Evolutionary conservation across 345 rosid species (phyloP), one percentile per base, ranked within the genome.

Genomic region (Euphorbia lathyris): DNA sequence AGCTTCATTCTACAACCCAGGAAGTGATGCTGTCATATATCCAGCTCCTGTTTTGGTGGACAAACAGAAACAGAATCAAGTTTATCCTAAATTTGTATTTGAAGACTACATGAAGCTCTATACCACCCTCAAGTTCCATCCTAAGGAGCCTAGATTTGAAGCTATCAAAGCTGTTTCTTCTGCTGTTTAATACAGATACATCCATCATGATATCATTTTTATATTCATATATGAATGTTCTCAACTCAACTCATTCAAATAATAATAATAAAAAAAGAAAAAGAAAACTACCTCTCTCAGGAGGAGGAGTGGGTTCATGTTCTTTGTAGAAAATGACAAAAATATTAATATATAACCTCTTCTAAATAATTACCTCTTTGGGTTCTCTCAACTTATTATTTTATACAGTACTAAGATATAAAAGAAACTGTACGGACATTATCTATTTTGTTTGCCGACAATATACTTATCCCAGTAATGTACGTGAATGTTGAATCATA

Each of bases 1-100:
- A 19, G 97, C 98, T 38, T 92, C 98, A 3, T 94, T 94, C 80
- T 94, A 90, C 80, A 92, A 94, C 77, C 99, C 99, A 0, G 97
- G 99, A 22, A 84, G 87, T 0, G 97, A 90, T 47, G 93, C 98
- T 2, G 83, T 94, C 0, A 91, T 94, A 55, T 85, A 79, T 26
- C 98, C 98, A 19, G 96, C 98, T 0, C 90, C 96, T 0, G 79
- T 78, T 52, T 64, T 94, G 76, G 38, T 91, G 60, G 95, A 82
- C 64, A 76, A 84, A 2, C 38, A 34, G 38, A 84, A 82, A 66
- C 72, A 78, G 66, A 73, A 81, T 29, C 72, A 64, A 38, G 66
- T 72, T 5, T 90, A 94, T 80, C 97, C 97, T 0, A 91, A 83
- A 76, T 94, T 91, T 13, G 90, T 91, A 58, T 94, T 91, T 27